Base-by-base conservation (phyloP, 441 rosid genomes). In the Corymbia citriodora region DNA sequence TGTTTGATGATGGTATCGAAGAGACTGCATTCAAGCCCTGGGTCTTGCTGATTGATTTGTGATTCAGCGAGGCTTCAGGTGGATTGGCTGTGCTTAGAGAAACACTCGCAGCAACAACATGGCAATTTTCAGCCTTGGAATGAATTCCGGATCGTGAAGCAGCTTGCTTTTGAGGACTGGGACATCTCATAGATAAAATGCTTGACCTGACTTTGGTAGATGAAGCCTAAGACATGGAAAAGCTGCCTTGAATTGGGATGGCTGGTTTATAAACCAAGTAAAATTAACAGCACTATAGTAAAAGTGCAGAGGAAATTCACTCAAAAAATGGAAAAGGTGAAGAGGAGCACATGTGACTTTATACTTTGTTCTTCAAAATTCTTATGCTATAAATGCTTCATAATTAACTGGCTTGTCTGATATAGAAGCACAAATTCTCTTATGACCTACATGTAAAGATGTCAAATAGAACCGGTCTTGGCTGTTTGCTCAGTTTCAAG, bases 91-190 rank as follows among this genome's bases (percentile, higher is more conserved):
- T 40, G 85, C 45, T 74, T 74, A 23, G 85, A 40, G 85, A 74
- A 11, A 25, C n/a, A 40, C 52, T 74, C 10, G 68, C 89, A 55
- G 90, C 85, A 55, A 87, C 63, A 48, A 45, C 83, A 50, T 83
- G 88, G 63, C 85, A 74, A 54, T 85, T 89, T 91, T 92, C 90
- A 25, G 91, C 89, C 92, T 68, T 91, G n/a, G 94, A 89, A 89
- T 87, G 85, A 74, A 74, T 74, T 74, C 85, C 90, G 40, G 90
- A 68, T 68, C 90, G 93, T 40, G 88, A 68, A 54, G 92, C 65
- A 89, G 50, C 31, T 52, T 92, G 61, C 31, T 57, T 54, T 87
- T 40, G 61, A 87, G 49, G 19, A 87, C 49, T 87, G 50, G 50
- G 10, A 57, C 54, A 27, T 40, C 49, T 25, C 25, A 29, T 5